Conservation (phyloP, 202 grass and related monocot genomes). For the Dendrocalamus latiflorus region DNA sequence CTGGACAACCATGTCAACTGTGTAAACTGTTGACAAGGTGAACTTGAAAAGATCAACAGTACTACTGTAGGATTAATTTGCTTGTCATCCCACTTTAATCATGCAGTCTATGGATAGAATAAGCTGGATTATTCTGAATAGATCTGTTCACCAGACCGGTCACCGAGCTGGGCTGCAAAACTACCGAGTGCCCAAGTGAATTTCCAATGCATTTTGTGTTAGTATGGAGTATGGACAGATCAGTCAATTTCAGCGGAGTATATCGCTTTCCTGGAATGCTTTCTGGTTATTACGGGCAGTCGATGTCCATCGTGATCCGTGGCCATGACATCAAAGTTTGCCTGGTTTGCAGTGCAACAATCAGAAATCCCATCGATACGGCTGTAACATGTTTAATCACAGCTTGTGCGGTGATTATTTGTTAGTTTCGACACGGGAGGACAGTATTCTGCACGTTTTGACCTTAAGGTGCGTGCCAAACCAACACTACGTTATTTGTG, state of each 20-base stretch:
- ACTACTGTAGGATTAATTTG: background rate
- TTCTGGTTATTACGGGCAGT: background rate
- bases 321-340: background rate
- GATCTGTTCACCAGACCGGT: background rate
- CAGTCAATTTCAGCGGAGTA: background rate
- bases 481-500: background rate
- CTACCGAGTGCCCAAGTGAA: background rate
- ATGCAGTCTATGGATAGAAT: no score
- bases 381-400: background rate
- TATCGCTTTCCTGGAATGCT: background rate
- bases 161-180: background rate
- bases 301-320: background rate
- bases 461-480: background rate
- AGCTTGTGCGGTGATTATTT: background rate
- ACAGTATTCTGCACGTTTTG: background rate
- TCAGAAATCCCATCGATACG: background rate
- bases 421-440: background rate
- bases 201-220: background rate
- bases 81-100: no score
- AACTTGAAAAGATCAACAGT: background rate
- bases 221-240: background rate
- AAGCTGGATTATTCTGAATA: background rate
- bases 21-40: background rate
- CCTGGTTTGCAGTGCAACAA: background rate
- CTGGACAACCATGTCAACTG: background rate